Evolutionary conservation across 306 rosid genomes (phyloP), one percentile per base, ranked within the genome.

Genomic region (Dalbergia cochinchinensis): DNA sequence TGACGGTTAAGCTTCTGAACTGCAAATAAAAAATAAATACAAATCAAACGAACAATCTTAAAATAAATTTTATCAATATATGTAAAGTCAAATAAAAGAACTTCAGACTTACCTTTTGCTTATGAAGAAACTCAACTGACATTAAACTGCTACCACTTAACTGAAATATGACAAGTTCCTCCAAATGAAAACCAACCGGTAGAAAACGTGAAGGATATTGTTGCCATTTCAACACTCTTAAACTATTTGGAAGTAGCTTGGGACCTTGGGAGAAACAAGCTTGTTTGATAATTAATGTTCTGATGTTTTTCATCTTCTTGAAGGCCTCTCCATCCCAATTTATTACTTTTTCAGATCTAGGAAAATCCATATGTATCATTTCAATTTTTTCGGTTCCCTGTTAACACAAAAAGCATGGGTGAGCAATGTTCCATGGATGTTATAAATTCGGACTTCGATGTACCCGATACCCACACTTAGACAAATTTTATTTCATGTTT

Each of bases 201-300:
- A 34, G 13, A 63, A 4, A 14, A 0, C 16, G 11, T 34, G 20
- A 35, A 5, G 20, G 69, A 63, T 63, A 34, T 5, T 7, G 3
- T 9, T 10, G 6, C 69, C 69, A 63, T 34, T 63, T 45, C 5
- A 63, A 8, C 12, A 35, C 69, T n/a, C 63, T 64, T 11, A 76
- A 76, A 11, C 72, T 18, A 16, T 63, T 76, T 5, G 71, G 80
- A 11, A 50, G 80, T 34, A 16, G 31, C 11, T 44, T 16, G 5
- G 64, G 37, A 16, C 22, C 19, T 14, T 53, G 58, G 18, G 54
- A 55, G 18, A 55, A 57, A 5, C 0, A 1, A 18, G 7, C 66
- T 4, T 55, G 16, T 11, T 11, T 4, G 13, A 73, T 1, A 1
- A 55, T 73, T 0, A 73, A 55, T 35, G 45, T 57, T 41, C n/a